Conservation (phyloP, 352 stramenopile species). For the Phytophthora hibernalis region DNA sequence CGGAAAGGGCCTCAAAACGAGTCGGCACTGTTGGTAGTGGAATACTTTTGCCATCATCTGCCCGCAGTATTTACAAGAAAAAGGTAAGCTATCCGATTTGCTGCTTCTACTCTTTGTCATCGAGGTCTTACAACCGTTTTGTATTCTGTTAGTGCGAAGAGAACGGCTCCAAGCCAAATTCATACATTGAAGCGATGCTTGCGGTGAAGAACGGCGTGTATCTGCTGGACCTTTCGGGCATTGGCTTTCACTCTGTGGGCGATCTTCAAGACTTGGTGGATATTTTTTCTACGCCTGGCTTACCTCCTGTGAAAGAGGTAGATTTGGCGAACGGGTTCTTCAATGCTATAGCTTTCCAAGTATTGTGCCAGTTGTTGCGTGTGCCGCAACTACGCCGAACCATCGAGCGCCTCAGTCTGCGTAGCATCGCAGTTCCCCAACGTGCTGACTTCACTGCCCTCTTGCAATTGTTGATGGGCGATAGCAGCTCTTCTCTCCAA, state of each 20-base stretch:
- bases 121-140: not conserved
- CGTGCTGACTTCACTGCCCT: slow-evolving; percentile 52
- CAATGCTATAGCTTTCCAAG: slow-evolving; percentile 54
- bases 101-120: not conserved
- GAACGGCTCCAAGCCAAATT: slow-evolving; percentile 43
- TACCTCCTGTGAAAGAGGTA: slow-evolving; percentile 52
- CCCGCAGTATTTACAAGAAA: slow-evolving; percentile 44
- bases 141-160: slow-evolving; percentile 48
- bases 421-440: slow-evolving; percentile 57
- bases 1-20: slow-evolving; percentile 4
- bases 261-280: slow-evolving; percentile 63
- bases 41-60: slow-evolving; percentile 28
- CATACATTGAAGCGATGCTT: slow-evolving; percentile 51
- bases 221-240: slow-evolving; percentile 51
- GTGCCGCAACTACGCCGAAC: slow-evolving; percentile 41
- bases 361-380: slow-evolving; percentile 55
- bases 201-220: slow-evolving; percentile 45
- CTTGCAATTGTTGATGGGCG: slow-evolving; percentile 40
- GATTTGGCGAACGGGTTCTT: slow-evolving; percentile 74
- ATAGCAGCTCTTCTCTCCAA: slow-evolving; percentile 20
- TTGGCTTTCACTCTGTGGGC: slow-evolving; percentile 61
- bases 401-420: slow-evolving; percentile 49
- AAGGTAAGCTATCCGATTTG: slow-evolving; percentile 36
- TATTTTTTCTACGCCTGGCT: slow-evolving; percentile 40
- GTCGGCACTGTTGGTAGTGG: slow-evolving; percentile 2